Evolutionary conservation across 768 basidiomycete genomes (phyloP), one percentile per base, ranked within the genome.

Genomic region (Lepiota brunneoincarnata): DNA sequence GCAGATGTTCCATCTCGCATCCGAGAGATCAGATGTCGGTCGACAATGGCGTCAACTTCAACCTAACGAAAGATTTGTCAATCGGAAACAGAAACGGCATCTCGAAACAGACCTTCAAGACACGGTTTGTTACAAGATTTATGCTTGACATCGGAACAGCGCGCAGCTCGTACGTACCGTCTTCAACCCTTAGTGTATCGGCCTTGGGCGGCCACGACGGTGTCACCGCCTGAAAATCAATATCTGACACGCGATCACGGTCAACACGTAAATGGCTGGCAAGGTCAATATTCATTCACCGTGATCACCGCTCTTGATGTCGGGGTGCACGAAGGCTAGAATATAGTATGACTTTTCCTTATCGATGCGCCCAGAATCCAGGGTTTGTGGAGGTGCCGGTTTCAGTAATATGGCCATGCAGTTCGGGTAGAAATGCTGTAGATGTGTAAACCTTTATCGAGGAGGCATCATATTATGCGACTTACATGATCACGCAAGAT

Each of bases 401-500:
- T 86, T 87, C 35, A 97, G 74, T 14, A 96, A 60, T 21, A 95
- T 75, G 4, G 81, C 94, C 18, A 84, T 67, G 48, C 85, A 87
- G 57, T 83, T 85, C 15, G 75, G 76, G 52, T 72, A 75, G 67
- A 91, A 94, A 66, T 93, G 90, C 93, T 96, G 62, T 26, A 26
- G 41, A 51, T 24, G 9, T 20, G 36, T 55, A 35, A 60, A 52
- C 39, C 40, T 24, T 4, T 43, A 21, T 26, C 37, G 18, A 37
- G 28, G 2, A 20, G 18, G 20, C 23, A 21, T 9, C 43, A 55
- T 4, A 28, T 12, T 36, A 38, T 45, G 10, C 11, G 20, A 66
- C 86, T 62, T 69, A 97, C 96, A 36, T 80, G 79, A 64, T 98
- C 87, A 44, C 86, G 82, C 34, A 99, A 72, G 34, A 98, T 68